Base-by-base conservation (phyloP, 371 early-diverging fungal genomes). In the Mortierella sp. region DNA sequence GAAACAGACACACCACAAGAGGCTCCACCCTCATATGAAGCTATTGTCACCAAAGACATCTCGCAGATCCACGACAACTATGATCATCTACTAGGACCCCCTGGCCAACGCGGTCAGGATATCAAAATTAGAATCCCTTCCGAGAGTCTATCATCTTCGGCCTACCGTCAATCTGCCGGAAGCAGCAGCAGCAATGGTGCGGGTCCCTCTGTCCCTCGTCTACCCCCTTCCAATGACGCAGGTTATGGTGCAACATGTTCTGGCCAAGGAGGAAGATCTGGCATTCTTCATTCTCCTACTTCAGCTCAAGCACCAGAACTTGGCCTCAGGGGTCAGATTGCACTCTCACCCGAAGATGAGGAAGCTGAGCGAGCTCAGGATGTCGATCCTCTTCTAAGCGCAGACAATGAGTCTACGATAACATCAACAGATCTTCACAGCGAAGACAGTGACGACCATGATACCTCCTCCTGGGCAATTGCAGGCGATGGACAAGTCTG, bases 41-140 rank as follows among this genome's bases (percentile, higher is more conserved):
- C 60, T 21, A 51, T 45, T 39, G 40, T 65, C n/a, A n/a, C 41
- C 25, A 76, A 76, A 44, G 69, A 76, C 27, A 57, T 58, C 45
- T 45, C 63, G 14, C 76, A 76, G 40, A 50, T 76, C 37, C 76
- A 76, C 34, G 65, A 76, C 55, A 65, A 64, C 41, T 76, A 76
- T 45, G 76, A 76, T 24, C 76, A 76, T n/a, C 65, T 76, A 16
- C 27, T 61, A 14, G 76, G 76, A 9, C 76, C 76, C 0, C 61
- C 61, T 3, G 55, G 68, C 22, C 68, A 64, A 25, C 76, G 76
- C 3, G 76, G 69, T n/a, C 21, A 29, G 14, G 76, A 76, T 10
- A 28, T 63, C 51, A 76, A 76, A 31, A 57, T 41, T 25, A 46
- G 62, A 17, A 76, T 76, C 44, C 76, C 76, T 4, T 9, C 54